Base-by-base conservation (phyloP, 768 basidiomycete species). In the Sporobolomyces phaffii region DNA sequence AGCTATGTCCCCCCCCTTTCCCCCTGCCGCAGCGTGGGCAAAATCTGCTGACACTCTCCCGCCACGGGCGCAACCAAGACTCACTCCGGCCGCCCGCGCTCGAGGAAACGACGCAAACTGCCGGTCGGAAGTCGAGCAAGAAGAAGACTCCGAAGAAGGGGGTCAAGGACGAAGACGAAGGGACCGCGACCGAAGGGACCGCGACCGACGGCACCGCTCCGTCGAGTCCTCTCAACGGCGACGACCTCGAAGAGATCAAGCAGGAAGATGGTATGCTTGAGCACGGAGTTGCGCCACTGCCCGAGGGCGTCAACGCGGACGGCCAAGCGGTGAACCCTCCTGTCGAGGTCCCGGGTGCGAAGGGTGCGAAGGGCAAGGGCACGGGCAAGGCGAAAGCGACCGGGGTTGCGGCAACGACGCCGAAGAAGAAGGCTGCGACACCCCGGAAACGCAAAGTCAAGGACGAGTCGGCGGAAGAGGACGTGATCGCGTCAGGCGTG, bases 1-100 rank as follows among this genome's bases (percentile, higher is more conserved):
- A 48, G 70, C 48, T 38, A 17, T 0, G 26, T 17, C 3, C 43
- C n/a, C n/a, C n/a, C n/a, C n/a, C n/a, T n/a, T n/a, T n/a, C n/a
- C n/a, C n/a, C n/a, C n/a, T n/a, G n/a, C n/a, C n/a, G n/a, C n/a
- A n/a, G n/a, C n/a, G n/a, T n/a, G n/a, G n/a, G n/a, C n/a, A n/a
- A n/a, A n/a, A n/a, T n/a, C n/a, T n/a, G n/a, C n/a, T n/a, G n/a
- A n/a, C n/a, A n/a, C n/a, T n/a, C n/a, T n/a, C n/a, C n/a, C n/a
- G n/a, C n/a, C n/a, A n/a, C n/a, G n/a, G n/a, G n/a, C n/a, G n/a
- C n/a, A n/a, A n/a, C n/a, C n/a, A n/a, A 79, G 76, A 70, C 45
- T 73, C 74, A 59, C 77, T 84, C 15, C 78, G 82, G 44, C 83
- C 83, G 20, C 80, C 81, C 18, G 78, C 77, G 18, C 73, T 74